Conservation (phyloP, 257 asterid species). For the Cynanchum wilfordii region DNA sequence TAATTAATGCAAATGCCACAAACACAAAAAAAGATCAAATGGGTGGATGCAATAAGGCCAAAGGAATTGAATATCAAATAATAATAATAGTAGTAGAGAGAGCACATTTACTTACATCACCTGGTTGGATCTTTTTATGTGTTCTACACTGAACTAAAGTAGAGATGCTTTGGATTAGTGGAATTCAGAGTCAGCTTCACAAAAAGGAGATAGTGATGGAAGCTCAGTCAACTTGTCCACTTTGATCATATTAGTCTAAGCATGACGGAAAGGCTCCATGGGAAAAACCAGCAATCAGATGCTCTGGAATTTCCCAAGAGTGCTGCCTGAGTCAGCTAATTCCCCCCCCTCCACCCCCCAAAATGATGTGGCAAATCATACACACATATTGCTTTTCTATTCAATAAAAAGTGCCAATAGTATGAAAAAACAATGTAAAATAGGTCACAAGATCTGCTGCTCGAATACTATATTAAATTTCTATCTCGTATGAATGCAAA, state of each 20-base stretch:
- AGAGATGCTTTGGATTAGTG: constrained; percentile 26
- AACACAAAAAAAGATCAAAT: not conserved
- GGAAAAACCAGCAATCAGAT: constrained; percentile 8
- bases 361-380: constrained; percentile 5
- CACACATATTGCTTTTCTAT: not conserved
- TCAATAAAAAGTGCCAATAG: not conserved
- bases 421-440: not conserved
- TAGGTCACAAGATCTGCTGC: not conserved
- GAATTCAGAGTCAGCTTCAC: constrained; percentile 20
- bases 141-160: constrained; percentile 24
- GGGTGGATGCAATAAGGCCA: constrained; percentile 11
- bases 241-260: constrained; percentile 13
- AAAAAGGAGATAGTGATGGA: constrained; percentile 16
- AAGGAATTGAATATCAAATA: constrained; percentile 3
- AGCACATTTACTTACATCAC: constrained; percentile 5
- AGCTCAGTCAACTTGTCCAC: constrained; percentile 27
- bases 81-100: no score
- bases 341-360: not conserved
- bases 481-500: no score
- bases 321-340: constrained; percentile 23
- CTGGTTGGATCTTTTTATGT: constrained; percentile 14
- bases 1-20: constrained; percentile 10
- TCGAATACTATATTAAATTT: no score
- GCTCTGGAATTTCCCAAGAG: constrained; percentile 12
- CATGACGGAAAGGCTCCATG: constrained; percentile 7